Base-by-base conservation (phyloP, 2,329 filamentous ascomycete genomes). In the Purpureocillium lavendulum region DNA sequence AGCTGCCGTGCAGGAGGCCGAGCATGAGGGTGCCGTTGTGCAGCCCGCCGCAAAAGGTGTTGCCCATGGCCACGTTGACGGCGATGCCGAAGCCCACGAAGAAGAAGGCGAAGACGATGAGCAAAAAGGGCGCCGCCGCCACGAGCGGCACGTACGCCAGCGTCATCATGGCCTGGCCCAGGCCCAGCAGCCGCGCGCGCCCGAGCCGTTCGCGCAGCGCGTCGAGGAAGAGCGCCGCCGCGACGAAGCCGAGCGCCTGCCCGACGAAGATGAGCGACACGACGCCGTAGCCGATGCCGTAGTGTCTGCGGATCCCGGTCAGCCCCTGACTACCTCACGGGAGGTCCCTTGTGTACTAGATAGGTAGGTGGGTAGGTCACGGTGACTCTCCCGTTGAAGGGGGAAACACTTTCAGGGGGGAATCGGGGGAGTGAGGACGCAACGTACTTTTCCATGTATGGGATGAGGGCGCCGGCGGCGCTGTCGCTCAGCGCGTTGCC, bases 231-330 rank as follows among this genome's bases (percentile, higher is more conserved):
- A 81, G 74, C 1, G 86, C 86, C 1, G 83, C 82, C 11, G 72
- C 58, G 52, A 94, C 80, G 62, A 87, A 94, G 13, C 87, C 87
- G 4, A 82, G 47, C 1, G 87, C 85, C 49, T 85, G 85, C 33
- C 81, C 76, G 24, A 92, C 74, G 64, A 92, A 94, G 52, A 94
- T 85, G 30, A 90, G 66, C 2, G 87, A 90, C 3, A 92, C 84
- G 8, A 87, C 62, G 3, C 80, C 82, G 56, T 92, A 90, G 32
- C 81, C 82, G 40, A 92, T 86, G 42, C 70, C 49, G 54, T 90
- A 94, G 51, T 84, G 59, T 33, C 72, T 77, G 26, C 7, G 4
- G 28, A 8, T 6, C 15, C 31, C 12, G 31, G 36, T 32, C 36
- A 26, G 21, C 11, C 11, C 12, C n/a, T 30, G 29, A 7, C 29